phyloP scores from a whole-genome alignment of 805 yeast species.

The Nakazawaea holstii region DNA sequence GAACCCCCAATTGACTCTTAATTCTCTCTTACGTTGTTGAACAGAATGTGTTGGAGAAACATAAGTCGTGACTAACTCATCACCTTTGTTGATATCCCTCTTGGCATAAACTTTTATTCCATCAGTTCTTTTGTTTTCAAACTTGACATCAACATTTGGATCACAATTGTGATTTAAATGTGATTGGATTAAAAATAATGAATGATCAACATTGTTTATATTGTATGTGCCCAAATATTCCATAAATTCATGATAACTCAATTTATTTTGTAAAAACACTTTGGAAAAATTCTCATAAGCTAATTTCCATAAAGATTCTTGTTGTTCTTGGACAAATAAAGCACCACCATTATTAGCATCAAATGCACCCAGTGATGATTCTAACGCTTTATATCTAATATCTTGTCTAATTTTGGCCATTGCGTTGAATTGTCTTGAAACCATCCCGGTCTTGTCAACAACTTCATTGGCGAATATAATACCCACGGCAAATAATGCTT shows the following conservation, averaged over 20 bases:
- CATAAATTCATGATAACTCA: slow-evolving; percentile 50
- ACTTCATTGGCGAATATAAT: slow-evolving; percentile 43
- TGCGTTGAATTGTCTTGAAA: slow-evolving; percentile 44
- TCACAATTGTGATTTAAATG: slow-evolving; percentile 75
- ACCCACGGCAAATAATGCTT: slow-evolving; percentile 62
- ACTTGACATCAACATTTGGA: slow-evolving; percentile 58
- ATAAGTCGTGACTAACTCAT: slow-evolving; percentile 65
- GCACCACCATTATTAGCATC: slow-evolving; percentile 50
- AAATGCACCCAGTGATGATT: slow-evolving; percentile 48
- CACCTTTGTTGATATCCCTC: slow-evolving; percentile 53
- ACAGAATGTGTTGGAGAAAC: slow-evolving; percentile 62
- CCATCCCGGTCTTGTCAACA: slow-evolving; percentile 35
- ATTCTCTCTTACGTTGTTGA: slow-evolving; percentile 55
- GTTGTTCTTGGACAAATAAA: slow-evolving; percentile 48
- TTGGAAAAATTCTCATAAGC: slow-evolving; percentile 46
- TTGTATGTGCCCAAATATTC: slow-evolving; percentile 66
- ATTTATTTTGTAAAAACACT: slow-evolving; percentile 34
- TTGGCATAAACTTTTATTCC: slow-evolving; percentile 60
- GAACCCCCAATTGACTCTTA: slow-evolving; percentile 79
- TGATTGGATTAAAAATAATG: slow-evolving; percentile 56
- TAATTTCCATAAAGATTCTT: slow-evolving; percentile 51
- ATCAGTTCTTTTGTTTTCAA: slow-evolving; percentile 34
- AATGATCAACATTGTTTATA: slow-evolving; percentile 65
- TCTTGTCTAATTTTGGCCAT: slow-evolving; percentile 71
- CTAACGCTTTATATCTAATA: slow-evolving; percentile 51